Conservation (phyloP, 306 rosid genomes). For the Calophaca sinica region DNA sequence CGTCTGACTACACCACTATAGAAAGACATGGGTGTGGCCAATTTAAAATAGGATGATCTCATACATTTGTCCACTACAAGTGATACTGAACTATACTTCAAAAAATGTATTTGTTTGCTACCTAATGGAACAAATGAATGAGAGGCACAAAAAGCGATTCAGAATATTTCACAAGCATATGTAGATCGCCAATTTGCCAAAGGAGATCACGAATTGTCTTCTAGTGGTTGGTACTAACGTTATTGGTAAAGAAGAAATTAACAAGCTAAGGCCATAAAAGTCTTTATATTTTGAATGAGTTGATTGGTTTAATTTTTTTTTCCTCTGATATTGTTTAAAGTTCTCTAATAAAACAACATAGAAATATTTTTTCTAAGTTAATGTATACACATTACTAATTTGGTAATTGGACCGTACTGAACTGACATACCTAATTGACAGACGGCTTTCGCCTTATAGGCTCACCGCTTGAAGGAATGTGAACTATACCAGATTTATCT, state of each 20-base stretch:
- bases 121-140: constrained; percentile 32
- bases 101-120: constrained; percentile 13
- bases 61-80: constrained; percentile 29
- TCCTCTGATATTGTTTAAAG: no score
- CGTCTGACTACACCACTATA: constrained; percentile 1
- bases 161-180: constrained; percentile 28
- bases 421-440: no score
- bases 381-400: no score
- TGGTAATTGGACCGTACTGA: no score
- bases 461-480: no score
- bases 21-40: constrained; percentile 22
- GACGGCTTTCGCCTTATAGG: no score
- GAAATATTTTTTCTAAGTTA: no score
- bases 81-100: constrained; percentile 5
- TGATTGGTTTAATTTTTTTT: no score
- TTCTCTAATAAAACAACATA: no score
- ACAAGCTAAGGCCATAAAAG: no score
- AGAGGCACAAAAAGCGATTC: constrained; percentile 22
- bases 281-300: no score
- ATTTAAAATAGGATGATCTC: constrained; percentile 9
- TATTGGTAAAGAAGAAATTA: not conserved
- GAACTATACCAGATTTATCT: no score
- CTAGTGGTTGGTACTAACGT: constrained; percentile 25
- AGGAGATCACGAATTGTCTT: constrained; percentile 27
- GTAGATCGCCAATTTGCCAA: constrained; percentile 8